phyloP scores from a whole-genome alignment of 768 basidiomycete genomes.

The Podaxis sp. region DNA sequence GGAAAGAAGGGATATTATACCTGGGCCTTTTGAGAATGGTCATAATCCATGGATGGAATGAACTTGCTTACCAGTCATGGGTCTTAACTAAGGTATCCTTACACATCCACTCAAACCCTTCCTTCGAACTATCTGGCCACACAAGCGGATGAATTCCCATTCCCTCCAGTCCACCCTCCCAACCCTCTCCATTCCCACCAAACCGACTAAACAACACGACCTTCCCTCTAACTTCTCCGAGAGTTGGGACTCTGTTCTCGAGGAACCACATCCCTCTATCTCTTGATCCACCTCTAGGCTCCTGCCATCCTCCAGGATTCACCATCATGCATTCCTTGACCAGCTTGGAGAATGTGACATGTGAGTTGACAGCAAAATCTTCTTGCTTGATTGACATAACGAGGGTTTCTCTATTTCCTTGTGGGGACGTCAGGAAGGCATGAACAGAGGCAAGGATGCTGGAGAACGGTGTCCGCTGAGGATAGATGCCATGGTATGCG shows the following conservation, averaged over 20 bases:
- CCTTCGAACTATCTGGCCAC: conserved; percentile 80
- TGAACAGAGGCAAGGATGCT: conserved; percentile 62
- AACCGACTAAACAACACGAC: conserved; percentile 87
- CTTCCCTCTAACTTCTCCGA: conserved; percentile 86
- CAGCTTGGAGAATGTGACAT: conserved; percentile 55
- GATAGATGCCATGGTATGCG: conserved; percentile 78
- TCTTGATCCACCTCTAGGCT: neutral
- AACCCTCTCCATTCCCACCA: conserved; percentile 64
- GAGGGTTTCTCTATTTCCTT: conserved; percentile 67
- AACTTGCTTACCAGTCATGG: conserved; percentile 76
- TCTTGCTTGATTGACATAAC: conserved; percentile 93
- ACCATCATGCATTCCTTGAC: conserved; percentile 64
- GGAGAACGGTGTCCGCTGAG: conserved; percentile 67
- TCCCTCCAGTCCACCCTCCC: conserved; percentile 68
- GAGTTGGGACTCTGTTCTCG: conserved; percentile 73
- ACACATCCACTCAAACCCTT: conserved; percentile 79
- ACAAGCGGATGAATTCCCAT: conserved; percentile 84
- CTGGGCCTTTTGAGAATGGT: conserved; percentile 33
- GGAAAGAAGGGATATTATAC: conserved; percentile 80
- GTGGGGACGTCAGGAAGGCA: conserved; percentile 59
- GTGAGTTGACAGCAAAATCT: conserved; percentile 50
- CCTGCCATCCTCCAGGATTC: conserved; percentile 47
- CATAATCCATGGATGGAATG: conserved; percentile 16
- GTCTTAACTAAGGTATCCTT: conserved; percentile 67
- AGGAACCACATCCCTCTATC: conserved; percentile 72